Evolutionary conservation across 2,329 filamentous ascomycete species (phyloP).

Genomic region (Dothideomycetes sp.): DNA sequence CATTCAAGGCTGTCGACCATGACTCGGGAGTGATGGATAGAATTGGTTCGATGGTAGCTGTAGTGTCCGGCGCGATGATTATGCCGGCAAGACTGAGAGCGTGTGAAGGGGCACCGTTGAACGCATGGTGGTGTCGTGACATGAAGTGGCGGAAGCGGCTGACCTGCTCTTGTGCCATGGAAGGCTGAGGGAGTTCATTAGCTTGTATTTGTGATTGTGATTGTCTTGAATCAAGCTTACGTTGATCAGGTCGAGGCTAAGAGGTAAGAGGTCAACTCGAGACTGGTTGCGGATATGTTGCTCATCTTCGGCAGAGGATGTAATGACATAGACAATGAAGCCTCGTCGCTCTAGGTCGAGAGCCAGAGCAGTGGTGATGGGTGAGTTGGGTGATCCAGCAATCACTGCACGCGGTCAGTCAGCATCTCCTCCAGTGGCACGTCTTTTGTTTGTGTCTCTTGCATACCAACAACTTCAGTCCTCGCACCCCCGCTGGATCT

Average conservation of each 20-base stretch:
- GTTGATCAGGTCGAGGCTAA: slow-evolving; percentile 75
- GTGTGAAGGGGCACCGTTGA: slow-evolving; percentile 64
- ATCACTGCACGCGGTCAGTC: slow-evolving; percentile 47
- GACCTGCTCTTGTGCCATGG: slow-evolving; percentile 56
- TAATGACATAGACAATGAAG: slow-evolving; percentile 87
- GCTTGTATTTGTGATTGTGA: neutral
- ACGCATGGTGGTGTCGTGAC: slow-evolving; percentile 62
- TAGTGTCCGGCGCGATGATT: slow-evolving; percentile 67
- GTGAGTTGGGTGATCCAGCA: slow-evolving; percentile 76
- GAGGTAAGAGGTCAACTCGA: slow-evolving; percentile 69
- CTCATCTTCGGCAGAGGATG: slow-evolving; percentile 77
- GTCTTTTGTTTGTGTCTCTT: neutral
- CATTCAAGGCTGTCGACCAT: slow-evolving; percentile 86
- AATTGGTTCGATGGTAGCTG: slow-evolving; percentile 63
- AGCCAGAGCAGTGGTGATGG: slow-evolving; percentile 63
- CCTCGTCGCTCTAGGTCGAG: slow-evolving; percentile 82
- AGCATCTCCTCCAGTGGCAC: slow-evolving; percentile 1
- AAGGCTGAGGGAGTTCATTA: slow-evolving; percentile 42
- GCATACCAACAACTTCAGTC: slow-evolving; percentile 61
- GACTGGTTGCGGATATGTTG: slow-evolving; percentile 62
- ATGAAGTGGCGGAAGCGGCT: slow-evolving; percentile 63
- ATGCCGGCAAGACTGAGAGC: slow-evolving; percentile 67
- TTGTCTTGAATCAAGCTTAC: too few relatives aligned
- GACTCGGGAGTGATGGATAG: slow-evolving; percentile 73
- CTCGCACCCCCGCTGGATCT: slow-evolving; percentile 74